Conservation (phyloP, 2,329 filamentous ascomycete species). For the Didymella arachidicola region DNA sequence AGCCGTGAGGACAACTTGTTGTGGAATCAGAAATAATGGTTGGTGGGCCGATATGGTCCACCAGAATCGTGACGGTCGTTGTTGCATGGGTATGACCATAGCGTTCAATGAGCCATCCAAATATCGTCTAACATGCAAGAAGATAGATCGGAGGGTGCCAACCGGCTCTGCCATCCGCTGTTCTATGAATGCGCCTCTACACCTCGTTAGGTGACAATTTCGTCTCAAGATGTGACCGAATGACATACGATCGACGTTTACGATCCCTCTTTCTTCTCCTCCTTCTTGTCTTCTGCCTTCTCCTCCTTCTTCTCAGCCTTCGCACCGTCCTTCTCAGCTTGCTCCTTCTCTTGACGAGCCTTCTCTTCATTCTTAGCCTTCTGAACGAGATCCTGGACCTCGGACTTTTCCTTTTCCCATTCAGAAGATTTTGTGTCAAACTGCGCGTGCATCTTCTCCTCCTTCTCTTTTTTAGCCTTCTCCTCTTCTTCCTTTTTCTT, state of each 20-base stretch:
- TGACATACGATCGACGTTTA: conserved; percentile 9
- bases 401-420: conserved; percentile 89
- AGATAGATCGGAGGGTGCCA: background rate
- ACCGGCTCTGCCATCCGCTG: background rate
- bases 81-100: conserved; percentile 37
- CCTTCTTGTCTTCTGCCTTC: conserved; percentile 38
- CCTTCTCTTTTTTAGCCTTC: conserved; percentile 72
- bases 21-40: background rate
- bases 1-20: background rate
- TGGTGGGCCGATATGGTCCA: conserved; percentile 4
- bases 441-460: conserved; percentile 79
- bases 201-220: background rate
- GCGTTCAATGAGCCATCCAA: conserved; percentile 4
- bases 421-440: conserved; percentile 80
- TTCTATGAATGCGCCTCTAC: background rate
- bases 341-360: conserved; percentile 51
- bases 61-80: conserved; percentile 30
- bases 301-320: conserved; percentile 62
- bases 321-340: conserved; percentile 43
- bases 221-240: background rate
- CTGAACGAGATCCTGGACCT: conserved; percentile 73
- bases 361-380: conserved; percentile 59
- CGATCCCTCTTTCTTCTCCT: conserved; percentile 27
- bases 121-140: conserved; percentile 1
- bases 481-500: conserved; percentile 82